Conservation (phyloP, 495 filamentous ascomycete species). For the Xylaria castorea region DNA sequence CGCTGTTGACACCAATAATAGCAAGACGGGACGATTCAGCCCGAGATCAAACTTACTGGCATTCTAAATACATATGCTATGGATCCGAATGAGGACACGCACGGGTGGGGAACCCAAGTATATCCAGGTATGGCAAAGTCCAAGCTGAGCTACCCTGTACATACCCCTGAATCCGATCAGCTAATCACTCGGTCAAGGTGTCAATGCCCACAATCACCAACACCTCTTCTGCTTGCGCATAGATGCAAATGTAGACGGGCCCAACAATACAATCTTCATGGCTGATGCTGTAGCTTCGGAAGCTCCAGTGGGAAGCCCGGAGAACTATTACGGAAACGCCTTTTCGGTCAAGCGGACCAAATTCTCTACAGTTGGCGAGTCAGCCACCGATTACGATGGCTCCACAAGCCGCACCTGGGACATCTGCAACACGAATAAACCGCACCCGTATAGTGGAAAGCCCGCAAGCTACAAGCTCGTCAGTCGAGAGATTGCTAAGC, state of each 20-base stretch:
- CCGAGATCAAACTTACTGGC: slow-evolving; percentile 94
- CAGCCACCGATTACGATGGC: slow-evolving; percentile 83
- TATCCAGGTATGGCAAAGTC: slow-evolving; percentile 66
- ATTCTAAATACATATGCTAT: slow-evolving; percentile 94
- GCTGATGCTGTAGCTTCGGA: slow-evolving; percentile 71
- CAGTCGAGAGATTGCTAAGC: slow-evolving; percentile 76
- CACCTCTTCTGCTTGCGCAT: slow-evolving; percentile 93
- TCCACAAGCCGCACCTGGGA: slow-evolving; percentile 86
- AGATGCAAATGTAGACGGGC: slow-evolving; percentile 89
- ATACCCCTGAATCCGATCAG: background rate
- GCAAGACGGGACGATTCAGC: slow-evolving; percentile 90
- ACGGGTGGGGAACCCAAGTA: slow-evolving; percentile 93
- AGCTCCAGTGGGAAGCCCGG: slow-evolving; percentile 75
- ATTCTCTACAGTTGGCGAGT: slow-evolving; percentile 73
- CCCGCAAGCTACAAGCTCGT: slow-evolving; percentile 92
- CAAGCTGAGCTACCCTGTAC: slow-evolving; percentile 62
- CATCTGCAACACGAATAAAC: slow-evolving; percentile 81
- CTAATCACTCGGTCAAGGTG: slow-evolving; percentile 36
- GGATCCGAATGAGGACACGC: slow-evolving; percentile 80
- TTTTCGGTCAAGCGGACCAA: slow-evolving; percentile 91
- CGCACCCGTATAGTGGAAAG: slow-evolving; percentile 86
- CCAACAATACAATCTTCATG: slow-evolving; percentile 84
- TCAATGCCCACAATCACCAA: slow-evolving; percentile 83
- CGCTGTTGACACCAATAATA: slow-evolving; percentile 27
- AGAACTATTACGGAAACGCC: slow-evolving; percentile 94